These are phyloP conservation scores for Fereydounia khargensis DNA, from an alignment of 1,284 basidiomycete genomes.

Conservation along the genomic window DNA sequence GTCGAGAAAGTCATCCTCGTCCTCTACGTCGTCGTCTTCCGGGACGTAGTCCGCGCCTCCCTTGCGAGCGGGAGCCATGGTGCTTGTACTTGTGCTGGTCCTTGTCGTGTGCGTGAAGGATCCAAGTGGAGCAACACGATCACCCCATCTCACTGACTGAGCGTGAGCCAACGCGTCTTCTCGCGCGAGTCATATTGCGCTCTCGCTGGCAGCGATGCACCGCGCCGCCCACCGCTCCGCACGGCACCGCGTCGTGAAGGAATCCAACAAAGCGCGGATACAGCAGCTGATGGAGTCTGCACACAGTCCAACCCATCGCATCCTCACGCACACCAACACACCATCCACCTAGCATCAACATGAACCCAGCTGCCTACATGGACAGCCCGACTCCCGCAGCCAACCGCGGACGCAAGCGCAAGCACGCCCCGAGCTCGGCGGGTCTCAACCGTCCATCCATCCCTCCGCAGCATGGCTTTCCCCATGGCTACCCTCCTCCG, in stretches of 20 bases:
- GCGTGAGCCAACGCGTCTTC: too few relatives aligned
- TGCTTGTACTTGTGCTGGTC: too few relatives aligned
- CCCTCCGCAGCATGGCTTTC: not conserved
- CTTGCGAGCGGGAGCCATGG: slow-evolving; percentile 28
- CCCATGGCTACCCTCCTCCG: not conserved
- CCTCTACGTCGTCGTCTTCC: slow-evolving; percentile 24
- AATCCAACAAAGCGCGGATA: too few relatives aligned
- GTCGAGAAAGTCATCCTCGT: slow-evolving; percentile 33
- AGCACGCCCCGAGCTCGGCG: slow-evolving; percentile 11
- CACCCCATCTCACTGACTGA: too few relatives aligned
- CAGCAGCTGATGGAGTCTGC: too few relatives aligned
- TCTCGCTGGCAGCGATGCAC: too few relatives aligned
- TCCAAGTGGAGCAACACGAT: too few relatives aligned
- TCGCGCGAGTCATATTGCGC: too few relatives aligned
- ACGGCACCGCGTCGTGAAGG: too few relatives aligned
- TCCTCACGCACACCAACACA: slow-evolving; percentile 17
- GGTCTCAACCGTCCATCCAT: too few relatives aligned
- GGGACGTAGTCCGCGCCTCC: slow-evolving; percentile 32
- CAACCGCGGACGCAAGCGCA: slow-evolving; percentile 25
- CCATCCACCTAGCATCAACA: slow-evolving; percentile 10
- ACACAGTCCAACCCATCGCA: slow-evolving; percentile 16
- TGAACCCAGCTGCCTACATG: slow-evolving; percentile 14
- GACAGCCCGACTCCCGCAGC: slow-evolving; percentile 22
- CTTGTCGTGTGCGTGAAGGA: too few relatives aligned
- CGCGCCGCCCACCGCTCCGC: too few relatives aligned